Percentiles rank a stretch among this genome's conserved stretches.
Conservation (phyloP, 345 rosid genomes). For the Euphorbia lathyris region DNA sequence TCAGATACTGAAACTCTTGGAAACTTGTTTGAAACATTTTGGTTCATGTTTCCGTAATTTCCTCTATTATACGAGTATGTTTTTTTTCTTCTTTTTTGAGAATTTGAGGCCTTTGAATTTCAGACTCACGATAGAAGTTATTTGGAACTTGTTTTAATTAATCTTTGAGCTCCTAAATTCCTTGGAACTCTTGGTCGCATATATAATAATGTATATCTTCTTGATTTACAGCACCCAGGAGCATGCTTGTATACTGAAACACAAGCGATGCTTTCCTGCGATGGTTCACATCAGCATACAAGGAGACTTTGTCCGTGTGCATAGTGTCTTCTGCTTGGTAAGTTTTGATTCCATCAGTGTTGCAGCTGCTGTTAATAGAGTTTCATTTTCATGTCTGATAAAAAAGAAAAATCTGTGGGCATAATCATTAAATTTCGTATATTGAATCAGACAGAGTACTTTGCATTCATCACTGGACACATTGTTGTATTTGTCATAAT, state of each 20-base stretch:
- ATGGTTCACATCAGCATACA: constrained; percentile 76
- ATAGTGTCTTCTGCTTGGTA: constrained; percentile 36
- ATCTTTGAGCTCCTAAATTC: not conserved
- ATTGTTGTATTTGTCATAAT: no score
- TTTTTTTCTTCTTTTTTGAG: not conserved
- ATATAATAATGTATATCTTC: not conserved
- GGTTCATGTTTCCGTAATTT: no score
- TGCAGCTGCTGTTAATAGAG: not conserved
- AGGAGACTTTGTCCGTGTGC: constrained; percentile 95
- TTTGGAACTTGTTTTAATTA: not conserved
- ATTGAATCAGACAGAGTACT: not conserved
- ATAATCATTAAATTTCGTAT: not conserved
- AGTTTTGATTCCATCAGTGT: constrained; percentile 20
- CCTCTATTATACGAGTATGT: not conserved
- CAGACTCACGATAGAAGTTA: not conserved
- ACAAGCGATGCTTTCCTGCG: constrained; percentile 75
- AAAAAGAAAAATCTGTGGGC: not conserved
- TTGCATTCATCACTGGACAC: not conserved
- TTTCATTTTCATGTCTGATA: not conserved
- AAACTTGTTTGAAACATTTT: no score
- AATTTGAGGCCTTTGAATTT: not conserved
- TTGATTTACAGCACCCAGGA: constrained; percentile 65
- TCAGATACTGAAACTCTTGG: no score
- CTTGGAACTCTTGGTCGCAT: no score
- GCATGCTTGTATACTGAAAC: constrained; percentile 78